Percentiles rank a stretch among this genome's conserved stretches.
phyloP scores from a whole-genome alignment of 163 green algal species.

The Volvox carteri region DNA sequence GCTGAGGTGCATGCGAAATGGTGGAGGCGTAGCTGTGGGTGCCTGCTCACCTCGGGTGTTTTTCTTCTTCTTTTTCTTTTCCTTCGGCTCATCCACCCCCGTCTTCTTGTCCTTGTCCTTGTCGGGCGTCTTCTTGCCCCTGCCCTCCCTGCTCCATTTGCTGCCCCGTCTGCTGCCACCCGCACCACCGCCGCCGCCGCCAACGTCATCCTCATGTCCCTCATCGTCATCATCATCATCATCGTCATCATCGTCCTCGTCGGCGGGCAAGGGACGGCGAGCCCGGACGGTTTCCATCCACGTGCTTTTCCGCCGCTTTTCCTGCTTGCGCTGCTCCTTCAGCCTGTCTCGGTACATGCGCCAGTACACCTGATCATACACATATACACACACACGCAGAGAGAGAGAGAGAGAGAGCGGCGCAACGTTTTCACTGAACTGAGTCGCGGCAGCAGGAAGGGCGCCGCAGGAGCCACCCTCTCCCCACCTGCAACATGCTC shows the following conservation, averaged over 20 bases:
- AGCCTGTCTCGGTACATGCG: conserved; percentile 15
- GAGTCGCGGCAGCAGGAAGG: too few species aligned
- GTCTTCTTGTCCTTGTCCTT: background rate
- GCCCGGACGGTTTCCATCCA: conserved; percentile 45
- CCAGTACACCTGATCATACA: conserved; percentile 40
- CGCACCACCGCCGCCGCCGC: background rate
- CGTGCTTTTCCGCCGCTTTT: background rate
- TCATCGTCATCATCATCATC: background rate
- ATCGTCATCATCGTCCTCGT: background rate
- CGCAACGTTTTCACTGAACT: too few species aligned
- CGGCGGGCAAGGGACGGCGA: background rate
- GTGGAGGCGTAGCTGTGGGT: too few species aligned
- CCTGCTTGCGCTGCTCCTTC: conserved; percentile 33
- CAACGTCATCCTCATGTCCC: background rate
- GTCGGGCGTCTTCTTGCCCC: background rate
- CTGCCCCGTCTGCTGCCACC: background rate
- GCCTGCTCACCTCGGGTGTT: background rate
- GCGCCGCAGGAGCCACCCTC: too few species aligned
- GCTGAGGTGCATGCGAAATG: too few species aligned
- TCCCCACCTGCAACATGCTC: too few species aligned
- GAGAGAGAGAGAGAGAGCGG: background rate
- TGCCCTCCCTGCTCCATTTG: background rate
- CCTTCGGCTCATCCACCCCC: background rate
- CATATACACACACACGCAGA: too few species aligned
- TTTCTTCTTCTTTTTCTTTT: background rate